Base-by-base conservation (phyloP, 2,329 filamentous ascomycete genomes). In the Cladosporium sp. region DNA sequence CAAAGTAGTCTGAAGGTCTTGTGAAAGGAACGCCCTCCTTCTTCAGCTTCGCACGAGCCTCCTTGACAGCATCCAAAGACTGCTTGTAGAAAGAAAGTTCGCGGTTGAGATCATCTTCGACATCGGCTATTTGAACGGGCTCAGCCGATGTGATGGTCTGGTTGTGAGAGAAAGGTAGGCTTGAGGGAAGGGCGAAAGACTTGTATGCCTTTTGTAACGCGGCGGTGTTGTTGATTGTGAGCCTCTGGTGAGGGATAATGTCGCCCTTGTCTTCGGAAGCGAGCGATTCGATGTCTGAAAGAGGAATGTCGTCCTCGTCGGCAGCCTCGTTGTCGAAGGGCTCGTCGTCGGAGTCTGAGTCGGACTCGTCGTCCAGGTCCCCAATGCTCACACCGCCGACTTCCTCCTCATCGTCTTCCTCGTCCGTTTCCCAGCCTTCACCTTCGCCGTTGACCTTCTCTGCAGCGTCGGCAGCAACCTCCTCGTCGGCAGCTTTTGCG, bases 201-300 rank as follows among this genome's bases (percentile, higher is more conserved):
- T 87, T 86, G 57, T 95, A 79, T 10, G 89, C 84, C 61, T 87
- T 78, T 59, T 83, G 81, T 48, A 98, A 87, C 33, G 92, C 93
- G 59, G 87, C 78, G 50, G 87, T 91, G 76, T 98, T 98, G 80
- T 98, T 96, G 75, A 97, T 97, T 49, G 91, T 96, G 60, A 96
- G 84, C 63, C 90, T 87, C 68, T 93, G 89, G 73, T 95, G 87
- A 13, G 90, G 89, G 56, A 95, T 83, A 38, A 95, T 81, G 66
- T 95, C 91, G 71, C 88, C 88, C 63, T 83, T 86, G 63, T 95
- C 90, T 58, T 88, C 87, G 16, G 87, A 89, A 50, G 87, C 78
- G 40, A 86, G 68, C 49, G 88, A 87, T 63, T 88, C 86, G 48
- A 93, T 84, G 63, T 96, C 91, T 32, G 89, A 95, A 58, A 95